A percentile compares a stretch with the other conserved stretches of the same genome.
Conservation (phyloP, 2,329 filamentous ascomycete genomes). For the Colletotrichum viniferum region DNA sequence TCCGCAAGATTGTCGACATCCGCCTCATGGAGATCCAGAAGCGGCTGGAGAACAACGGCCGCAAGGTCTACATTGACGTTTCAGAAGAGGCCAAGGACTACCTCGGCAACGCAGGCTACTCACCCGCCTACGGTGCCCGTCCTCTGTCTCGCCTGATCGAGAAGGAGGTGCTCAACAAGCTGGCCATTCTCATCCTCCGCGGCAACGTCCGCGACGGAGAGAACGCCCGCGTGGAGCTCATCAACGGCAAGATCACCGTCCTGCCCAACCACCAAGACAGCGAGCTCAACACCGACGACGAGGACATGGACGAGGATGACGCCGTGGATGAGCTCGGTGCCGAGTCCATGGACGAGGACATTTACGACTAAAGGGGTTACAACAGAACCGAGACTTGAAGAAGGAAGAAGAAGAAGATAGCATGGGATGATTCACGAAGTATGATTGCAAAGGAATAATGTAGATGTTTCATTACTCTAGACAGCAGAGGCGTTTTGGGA, state of each 20-base stretch:
- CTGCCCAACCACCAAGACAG: constrained; percentile 78
- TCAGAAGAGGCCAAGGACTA: constrained; percentile 90
- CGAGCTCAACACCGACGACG: constrained; percentile 61
- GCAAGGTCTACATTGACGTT: constrained; percentile 85
- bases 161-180: constrained; percentile 92
- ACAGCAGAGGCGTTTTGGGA: constrained; percentile 6
- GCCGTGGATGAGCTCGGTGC: constrained; percentile 71
- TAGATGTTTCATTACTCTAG: neutral
- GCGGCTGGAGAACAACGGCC: constrained; percentile 81
- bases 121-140: constrained; percentile 90
- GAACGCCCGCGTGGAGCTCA: constrained; percentile 76
- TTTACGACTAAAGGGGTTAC: constrained; percentile 41
- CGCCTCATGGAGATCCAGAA: constrained; percentile 89
- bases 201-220: constrained; percentile 88
- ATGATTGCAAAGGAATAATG: neutral
- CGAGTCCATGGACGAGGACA: constrained; percentile 66
- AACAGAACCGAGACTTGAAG: neutral
- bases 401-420: neutral
- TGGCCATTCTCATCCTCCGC: constrained; percentile 89
- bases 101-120: constrained; percentile 89
- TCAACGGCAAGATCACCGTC: constrained; percentile 80
- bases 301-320: constrained; percentile 75
- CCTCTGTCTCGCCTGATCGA: constrained; percentile 91
- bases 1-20: constrained; percentile 93
- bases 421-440: neutral